Percentiles rank a stretch among this genome's conserved stretches.
Evolutionary conservation across 2,329 filamentous ascomycete genomes (phyloP).

Genomic region (Fusarium praegraminearum): DNA sequence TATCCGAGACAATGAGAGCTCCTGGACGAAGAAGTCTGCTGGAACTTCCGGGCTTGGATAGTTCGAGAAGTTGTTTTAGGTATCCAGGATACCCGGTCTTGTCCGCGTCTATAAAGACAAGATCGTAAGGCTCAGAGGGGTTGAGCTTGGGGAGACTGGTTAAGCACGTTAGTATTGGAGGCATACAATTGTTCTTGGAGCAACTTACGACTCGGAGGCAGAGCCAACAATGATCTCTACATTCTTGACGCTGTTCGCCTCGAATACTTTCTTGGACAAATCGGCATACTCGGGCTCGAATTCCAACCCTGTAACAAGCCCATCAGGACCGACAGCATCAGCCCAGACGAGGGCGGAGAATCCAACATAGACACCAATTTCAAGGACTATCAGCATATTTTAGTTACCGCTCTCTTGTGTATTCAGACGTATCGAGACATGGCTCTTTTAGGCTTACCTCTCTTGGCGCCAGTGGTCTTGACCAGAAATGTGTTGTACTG

Average conservation of each 20-base stretch:
- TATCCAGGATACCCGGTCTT: conserved; percentile 65
- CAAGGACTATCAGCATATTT: conserved; percentile 55
- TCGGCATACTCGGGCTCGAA: conserved; percentile 58
- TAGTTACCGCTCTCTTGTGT: neutral
- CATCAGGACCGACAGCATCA: conserved; percentile 59
- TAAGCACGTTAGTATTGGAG: neutral
- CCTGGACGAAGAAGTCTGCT: conserved; percentile 60
- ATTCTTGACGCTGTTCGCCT: conserved; percentile 57
- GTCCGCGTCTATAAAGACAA: conserved; percentile 67
- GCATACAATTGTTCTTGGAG: too few species aligned
- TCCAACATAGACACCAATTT: conserved; percentile 63
- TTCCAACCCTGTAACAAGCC: conserved; percentile 61
- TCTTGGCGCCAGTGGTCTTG: conserved; percentile 56
- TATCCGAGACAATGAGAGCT: conserved; percentile 67
- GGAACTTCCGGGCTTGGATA: conserved; percentile 54
- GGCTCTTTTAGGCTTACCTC: conserved; percentile 47
- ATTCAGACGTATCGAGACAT: neutral
- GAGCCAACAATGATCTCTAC: conserved; percentile 61
- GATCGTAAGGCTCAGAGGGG: conserved; percentile 59
- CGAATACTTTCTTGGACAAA: conserved; percentile 55
- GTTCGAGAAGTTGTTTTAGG: conserved; percentile 58
- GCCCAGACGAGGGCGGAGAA: conserved; percentile 64
- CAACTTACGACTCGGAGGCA: conserved; percentile 59
- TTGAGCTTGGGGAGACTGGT: conserved; percentile 49
- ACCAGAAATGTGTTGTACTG: conserved; percentile 58